Conservation (phyloP, 257 asterid species). For the Linderniella brevidens region DNA sequence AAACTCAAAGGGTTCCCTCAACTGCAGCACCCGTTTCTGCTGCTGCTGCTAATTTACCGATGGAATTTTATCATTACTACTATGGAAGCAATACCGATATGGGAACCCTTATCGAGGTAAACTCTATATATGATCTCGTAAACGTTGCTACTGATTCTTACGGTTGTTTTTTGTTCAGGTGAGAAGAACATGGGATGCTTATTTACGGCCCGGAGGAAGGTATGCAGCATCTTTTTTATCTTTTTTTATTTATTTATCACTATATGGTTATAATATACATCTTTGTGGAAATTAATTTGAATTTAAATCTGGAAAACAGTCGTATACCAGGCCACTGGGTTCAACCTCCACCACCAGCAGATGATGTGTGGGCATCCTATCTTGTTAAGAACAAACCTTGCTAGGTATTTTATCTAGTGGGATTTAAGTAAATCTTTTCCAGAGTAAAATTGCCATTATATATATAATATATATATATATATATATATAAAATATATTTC, state of each 20-base stretch:
- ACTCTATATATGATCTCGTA: conserved; percentile 4
- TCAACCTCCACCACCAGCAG: conserved; percentile 79
- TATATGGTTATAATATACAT: not conserved
- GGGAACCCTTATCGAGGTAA: conserved; percentile 95
- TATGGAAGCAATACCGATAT: conserved; percentile 87
- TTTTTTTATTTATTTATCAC: not conserved
- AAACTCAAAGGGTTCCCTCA: conserved; percentile 26
- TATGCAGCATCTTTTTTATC: conserved; percentile 7
- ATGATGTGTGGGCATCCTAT: conserved; percentile 86
- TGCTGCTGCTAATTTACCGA: conserved; percentile 50
- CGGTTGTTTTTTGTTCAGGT: conserved; percentile 34
- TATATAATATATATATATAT: no score
- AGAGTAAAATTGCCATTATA: no score
- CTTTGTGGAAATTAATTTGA: not conserved
- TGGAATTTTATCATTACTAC: conserved; percentile 93
- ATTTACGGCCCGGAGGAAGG: conserved; percentile 90
- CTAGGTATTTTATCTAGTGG: not conserved
- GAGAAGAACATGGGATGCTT: conserved; percentile 90
- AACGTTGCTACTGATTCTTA: conserved; percentile 5
- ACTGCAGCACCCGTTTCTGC: conserved; percentile 29
- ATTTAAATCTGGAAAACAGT: conserved; percentile 21
- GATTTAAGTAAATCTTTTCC: no score
- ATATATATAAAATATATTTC: no score
- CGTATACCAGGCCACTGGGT: conserved; percentile 93
- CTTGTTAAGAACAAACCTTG: conserved; percentile 28